phyloP scores from a whole-genome alignment of 306 rosid species.

The Castanopsis chinensis region DNA sequence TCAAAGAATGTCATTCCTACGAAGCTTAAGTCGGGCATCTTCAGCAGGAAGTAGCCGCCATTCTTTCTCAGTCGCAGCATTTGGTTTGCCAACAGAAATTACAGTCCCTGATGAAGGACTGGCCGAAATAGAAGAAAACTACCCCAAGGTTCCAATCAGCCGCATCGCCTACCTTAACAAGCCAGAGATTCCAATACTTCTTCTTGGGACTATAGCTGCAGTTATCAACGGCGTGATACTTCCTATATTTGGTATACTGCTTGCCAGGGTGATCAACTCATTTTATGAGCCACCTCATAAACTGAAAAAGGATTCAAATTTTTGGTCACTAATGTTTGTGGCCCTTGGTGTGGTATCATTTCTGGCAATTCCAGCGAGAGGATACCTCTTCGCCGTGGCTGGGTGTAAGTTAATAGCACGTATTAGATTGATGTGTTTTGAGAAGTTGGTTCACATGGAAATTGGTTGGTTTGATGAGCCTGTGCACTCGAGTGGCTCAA shows the following conservation, averaged over 20 bases:
- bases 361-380: constrained; percentile 35
- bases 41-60: constrained; percentile 3
- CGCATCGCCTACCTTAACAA: constrained; percentile 5
- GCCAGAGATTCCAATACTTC: constrained; percentile 3
- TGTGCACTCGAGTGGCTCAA: constrained; percentile 48
- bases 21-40: constrained; percentile 21
- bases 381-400: constrained; percentile 52
- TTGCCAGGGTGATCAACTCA: not conserved
- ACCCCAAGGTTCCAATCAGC: not conserved
- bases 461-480: constrained; percentile 30
- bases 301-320: not conserved
- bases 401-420: constrained; percentile 49
- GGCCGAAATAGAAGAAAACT: not conserved
- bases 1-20: constrained; percentile 6
- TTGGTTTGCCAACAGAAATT: constrained; percentile 16
- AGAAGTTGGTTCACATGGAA: constrained; percentile 55
- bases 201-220: constrained; percentile 7
- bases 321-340: constrained; percentile 34
- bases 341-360: constrained; percentile 38
- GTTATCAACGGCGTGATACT: not conserved
- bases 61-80: constrained; percentile 6
- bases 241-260: not conserved
- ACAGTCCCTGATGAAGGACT: not conserved
- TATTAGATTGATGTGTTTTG: constrained; percentile 42
- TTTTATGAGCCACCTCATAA: not conserved